Evolutionary conservation across 164 flowering plant genomes (phyloP), one percentile per base, ranked within the genome.

Genomic region (Annona cherimola): DNA sequence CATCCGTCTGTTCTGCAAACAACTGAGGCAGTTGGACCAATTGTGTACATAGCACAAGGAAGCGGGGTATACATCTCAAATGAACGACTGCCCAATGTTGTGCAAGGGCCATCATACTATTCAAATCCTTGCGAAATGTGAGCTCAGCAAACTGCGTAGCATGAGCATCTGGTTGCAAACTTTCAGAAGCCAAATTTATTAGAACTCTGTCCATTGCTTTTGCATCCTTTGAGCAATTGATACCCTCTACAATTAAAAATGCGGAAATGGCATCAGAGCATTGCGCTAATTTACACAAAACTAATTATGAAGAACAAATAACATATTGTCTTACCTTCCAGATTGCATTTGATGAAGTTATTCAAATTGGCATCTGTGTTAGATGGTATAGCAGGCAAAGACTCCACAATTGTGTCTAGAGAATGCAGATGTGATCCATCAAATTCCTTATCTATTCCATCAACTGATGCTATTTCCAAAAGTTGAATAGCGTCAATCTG

Each of bases 71-170:
- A 70, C 90, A 89, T 77, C 81, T 81, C 66, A 82, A 55, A 80
- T 91, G 92, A 79, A 81, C 79, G 77, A 87, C 85, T 39, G 91
- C 94, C 89, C 89, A 90, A 73, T 95, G 92, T 75, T 84, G 89
- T 64, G 82, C 83, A 41, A 89, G 72, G 45, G 84, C 80, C 43
- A 80, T 62, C 79, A 86, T 65, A 75, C 77, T 84, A 75, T 81
- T 80, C 60, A 74, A 67, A 76, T 85, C 82, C 71, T 79, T 81
- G 68, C 39, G 81, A 59, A 73, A 75, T 68, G 73, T 65, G 61
- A 73, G 74, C 64, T 75, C 82, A 66, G 68, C 72, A 41, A 70
- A 74, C 20, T 66, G 76, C 42, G 79, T 68, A n/a, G 69, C 71
- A 67, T 70, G 79, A 61, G 70, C 70, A 76, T 88, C 90, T 70